Evolutionary conservation across 176 grass and related monocot genomes (phyloP), one percentile per base, ranked within the genome.

Genomic region (Carex myosuroides): DNA sequence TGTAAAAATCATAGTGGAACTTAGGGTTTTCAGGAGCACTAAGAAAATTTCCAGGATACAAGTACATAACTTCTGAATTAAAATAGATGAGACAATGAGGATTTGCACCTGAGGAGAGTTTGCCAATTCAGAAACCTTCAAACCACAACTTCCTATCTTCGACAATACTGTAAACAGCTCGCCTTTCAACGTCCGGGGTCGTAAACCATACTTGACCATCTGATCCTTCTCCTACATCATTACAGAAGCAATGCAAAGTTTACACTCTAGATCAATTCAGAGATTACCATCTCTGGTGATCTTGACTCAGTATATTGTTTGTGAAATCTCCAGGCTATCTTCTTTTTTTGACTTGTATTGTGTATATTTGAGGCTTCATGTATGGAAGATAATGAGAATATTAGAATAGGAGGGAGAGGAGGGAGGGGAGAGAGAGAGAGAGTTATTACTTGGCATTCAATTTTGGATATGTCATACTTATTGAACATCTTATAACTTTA

Each of bases 161-260:
- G 96, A 94, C 78, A 99, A 92, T 67, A 93, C 79, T 18, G 74
- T 70, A 87, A 99, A 99, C 57, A 99, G 71, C 93, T 95, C 96
- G 80, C 91, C 87, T 91, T 99, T 99, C 66, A 95, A 80, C 63
- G 96, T 99, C 55, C 66, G 64, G 70, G 89, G 87, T 79, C 86
- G 60, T 81, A 99, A 83, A 81, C 93, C 96, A 89, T 95, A 95
- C 86, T 95, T 99, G 73, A 85, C 90, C 93, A 99, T 99, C 90
- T 79, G 96, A 88, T 94, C 89, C 86, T 92, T 92, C 89, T 95
- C 89, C 96, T 99, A 30, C 48, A 85, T 64, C 20, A 9, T 78
- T 53, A 78, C 73, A 78, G 14, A 56, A 32, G 26, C 7, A n/a
- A 78, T 56, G 57, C 7, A 78, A 32, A 57, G 13, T 32, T 57